These are phyloP conservation scores for Aspergillus terreus DNA, from an alignment of 2,329 filamentous ascomycete species.

Conservation along the genomic window DNA sequence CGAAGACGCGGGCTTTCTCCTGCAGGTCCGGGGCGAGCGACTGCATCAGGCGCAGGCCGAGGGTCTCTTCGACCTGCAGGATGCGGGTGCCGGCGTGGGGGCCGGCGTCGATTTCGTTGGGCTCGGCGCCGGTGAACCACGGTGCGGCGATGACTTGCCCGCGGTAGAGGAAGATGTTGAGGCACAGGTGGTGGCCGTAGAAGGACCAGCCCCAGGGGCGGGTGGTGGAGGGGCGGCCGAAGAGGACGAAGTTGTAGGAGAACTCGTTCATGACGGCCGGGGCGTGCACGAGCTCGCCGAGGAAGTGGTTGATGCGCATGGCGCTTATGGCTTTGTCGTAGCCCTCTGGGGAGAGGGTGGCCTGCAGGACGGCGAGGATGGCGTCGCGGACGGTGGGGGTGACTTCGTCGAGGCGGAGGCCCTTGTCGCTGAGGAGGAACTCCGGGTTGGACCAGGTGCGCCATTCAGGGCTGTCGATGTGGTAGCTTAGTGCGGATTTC, in stretches of 20 bases:
- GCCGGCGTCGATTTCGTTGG: constrained; percentile 67
- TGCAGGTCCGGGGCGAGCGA: constrained; percentile 49
- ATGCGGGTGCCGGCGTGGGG: constrained; percentile 63
- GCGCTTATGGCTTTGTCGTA: constrained; percentile 66
- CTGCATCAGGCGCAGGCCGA: constrained; percentile 69
- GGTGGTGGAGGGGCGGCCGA: constrained; percentile 57
- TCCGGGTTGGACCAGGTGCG: constrained; percentile 70
- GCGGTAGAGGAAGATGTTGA: constrained; percentile 65
- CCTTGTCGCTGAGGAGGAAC: constrained; percentile 65
- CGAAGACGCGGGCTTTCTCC: constrained; percentile 54
- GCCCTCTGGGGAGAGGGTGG: constrained; percentile 64
- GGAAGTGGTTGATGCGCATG: constrained; percentile 72
- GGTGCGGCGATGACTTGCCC: constrained; percentile 66
- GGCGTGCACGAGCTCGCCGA: constrained; percentile 63
- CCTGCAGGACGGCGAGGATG: constrained; percentile 54
- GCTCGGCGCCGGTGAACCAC: constrained; percentile 77
- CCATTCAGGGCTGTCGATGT: constrained; percentile 69
- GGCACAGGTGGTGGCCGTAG: constrained; percentile 75
- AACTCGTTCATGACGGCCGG: constrained; percentile 66
- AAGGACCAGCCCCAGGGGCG: constrained; percentile 69
- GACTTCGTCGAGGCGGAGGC: constrained; percentile 66
- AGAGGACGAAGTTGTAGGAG: constrained; percentile 73
- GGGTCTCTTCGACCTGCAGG: constrained; percentile 59
- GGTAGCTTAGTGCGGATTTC: constrained; percentile 49
- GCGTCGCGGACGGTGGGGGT: constrained; percentile 42